These are phyloP conservation scores for Quercus lobata DNA, from an alignment of 331 rosid species.

Conservation along the genomic window DNA sequence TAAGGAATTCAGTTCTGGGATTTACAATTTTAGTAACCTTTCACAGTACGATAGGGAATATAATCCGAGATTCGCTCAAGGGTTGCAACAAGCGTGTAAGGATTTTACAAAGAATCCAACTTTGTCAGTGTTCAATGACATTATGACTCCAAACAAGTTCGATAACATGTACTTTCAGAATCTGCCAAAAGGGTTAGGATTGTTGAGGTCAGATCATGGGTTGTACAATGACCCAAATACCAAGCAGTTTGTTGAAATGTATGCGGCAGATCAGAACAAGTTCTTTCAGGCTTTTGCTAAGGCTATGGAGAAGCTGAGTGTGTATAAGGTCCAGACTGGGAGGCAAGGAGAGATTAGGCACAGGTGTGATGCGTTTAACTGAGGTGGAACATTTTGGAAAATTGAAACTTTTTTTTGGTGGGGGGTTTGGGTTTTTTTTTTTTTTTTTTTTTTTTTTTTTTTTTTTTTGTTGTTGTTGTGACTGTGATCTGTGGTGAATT, in stretches of 20 bases:
- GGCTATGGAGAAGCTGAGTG: conserved; percentile 76
- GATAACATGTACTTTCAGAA: conserved; percentile 80
- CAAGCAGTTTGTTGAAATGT: conserved; percentile 46
- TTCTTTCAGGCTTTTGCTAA: conserved; percentile 57
- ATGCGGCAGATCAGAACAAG: conserved; percentile 39
- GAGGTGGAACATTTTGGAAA: not conserved
- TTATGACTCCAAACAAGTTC: conserved; percentile 80
- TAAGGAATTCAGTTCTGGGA: conserved; percentile 33
- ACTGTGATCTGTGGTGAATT: not conserved
- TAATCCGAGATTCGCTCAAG: conserved; percentile 59
- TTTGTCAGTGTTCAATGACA: conserved; percentile 67
- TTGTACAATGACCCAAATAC: conserved; percentile 48
- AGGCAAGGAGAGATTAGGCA: conserved; percentile 75
- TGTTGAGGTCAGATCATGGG: conserved; percentile 68
- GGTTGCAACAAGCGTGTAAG: conserved; percentile 49
- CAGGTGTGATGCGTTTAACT: conserved; percentile 79
- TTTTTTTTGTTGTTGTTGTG: not conserved
- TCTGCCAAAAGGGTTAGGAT: conserved; percentile 61
- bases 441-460: not conserved
- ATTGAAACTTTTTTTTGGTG: not conserved
- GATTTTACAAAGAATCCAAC: conserved; percentile 58
- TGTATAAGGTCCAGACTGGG: conserved; percentile 54
- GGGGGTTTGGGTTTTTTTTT: not conserved
- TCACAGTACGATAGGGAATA: conserved; percentile 34
- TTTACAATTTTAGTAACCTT: conserved; percentile 40